Percentiles rank a stretch among this genome's conserved stretches.
phyloP scores from a whole-genome alignment of 192 early-diverging fungal species.

The Entomortierella chlamydospora region DNA sequence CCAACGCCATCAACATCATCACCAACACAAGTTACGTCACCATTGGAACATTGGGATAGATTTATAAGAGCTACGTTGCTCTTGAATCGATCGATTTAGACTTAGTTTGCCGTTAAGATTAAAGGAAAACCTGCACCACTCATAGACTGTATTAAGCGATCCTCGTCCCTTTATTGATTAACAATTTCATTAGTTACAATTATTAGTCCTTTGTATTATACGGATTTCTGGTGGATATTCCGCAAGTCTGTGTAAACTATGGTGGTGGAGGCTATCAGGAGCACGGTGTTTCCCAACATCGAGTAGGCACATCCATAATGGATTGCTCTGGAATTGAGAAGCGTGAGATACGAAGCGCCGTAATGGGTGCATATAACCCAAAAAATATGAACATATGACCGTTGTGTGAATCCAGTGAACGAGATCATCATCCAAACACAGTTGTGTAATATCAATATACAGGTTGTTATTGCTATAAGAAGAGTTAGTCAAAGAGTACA shows the following conservation, averaged over 20 bases:
- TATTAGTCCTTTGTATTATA: not conserved
- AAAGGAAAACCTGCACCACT: too few species aligned
- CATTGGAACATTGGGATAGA: slow-evolving; percentile 11
- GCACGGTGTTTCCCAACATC: slow-evolving; percentile 22
- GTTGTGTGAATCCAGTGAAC: slow-evolving; percentile 72
- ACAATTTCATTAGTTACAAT: not conserved
- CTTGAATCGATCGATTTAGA: slow-evolving; percentile 11
- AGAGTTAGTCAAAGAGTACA: not conserved
- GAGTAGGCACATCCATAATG: slow-evolving; percentile 34
- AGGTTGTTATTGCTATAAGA: slow-evolving; percentile 72
- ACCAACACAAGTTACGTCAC: not conserved
- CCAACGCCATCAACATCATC: not conserved
- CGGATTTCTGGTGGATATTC: slow-evolving; percentile 22
- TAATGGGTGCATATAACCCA: slow-evolving; percentile 72
- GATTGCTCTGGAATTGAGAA: slow-evolving; percentile 34
- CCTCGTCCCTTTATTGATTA: not conserved
- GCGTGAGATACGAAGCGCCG: slow-evolving; percentile 71
- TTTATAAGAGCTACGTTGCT: slow-evolving; percentile 9
- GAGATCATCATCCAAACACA: slow-evolving; percentile 81
- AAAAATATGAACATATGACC: slow-evolving; percentile 57
- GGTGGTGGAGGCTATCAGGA: slow-evolving; percentile 33
- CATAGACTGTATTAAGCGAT: too few species aligned
- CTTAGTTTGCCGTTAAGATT: not conserved
- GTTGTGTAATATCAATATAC: slow-evolving; percentile 76
- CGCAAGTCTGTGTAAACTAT: slow-evolving; percentile 34